phyloP scores from a whole-genome alignment of 345 rosid species.

The Camelina laxa region DNA sequence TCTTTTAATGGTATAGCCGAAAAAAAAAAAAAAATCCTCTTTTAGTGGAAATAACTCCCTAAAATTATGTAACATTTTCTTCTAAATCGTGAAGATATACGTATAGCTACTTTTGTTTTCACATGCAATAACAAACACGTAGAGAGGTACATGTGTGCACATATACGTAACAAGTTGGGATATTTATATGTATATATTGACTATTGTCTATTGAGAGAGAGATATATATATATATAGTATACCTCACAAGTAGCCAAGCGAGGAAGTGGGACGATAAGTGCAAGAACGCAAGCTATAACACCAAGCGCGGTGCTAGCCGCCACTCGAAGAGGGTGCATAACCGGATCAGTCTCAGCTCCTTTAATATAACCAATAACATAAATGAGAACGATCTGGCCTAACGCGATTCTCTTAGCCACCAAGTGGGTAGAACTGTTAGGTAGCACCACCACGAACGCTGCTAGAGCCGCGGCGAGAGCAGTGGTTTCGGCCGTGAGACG shows the following conservation, averaged over 20 bases:
- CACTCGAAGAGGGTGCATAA: slow-evolving; percentile 77
- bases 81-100: background rate
- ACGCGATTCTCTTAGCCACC: slow-evolving; percentile 72
- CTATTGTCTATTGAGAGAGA: background rate
- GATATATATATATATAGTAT: slow-evolving; percentile 16
- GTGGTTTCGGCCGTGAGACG: slow-evolving; percentile 56
- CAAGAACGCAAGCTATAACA: slow-evolving; percentile 69
- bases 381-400: slow-evolving; percentile 77
- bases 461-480: slow-evolving; percentile 64
- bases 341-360: slow-evolving; percentile 56
- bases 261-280: slow-evolving; percentile 76
- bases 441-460: slow-evolving; percentile 62
- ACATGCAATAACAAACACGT: slow-evolving; percentile 3
- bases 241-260: slow-evolving; percentile 77
- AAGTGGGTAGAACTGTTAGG: slow-evolving; percentile 61
- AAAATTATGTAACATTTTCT: slow-evolving; percentile 7
- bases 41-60: background rate
- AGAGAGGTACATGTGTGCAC: slow-evolving; percentile 8
- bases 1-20: too few species aligned
- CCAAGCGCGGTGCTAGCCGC: slow-evolving; percentile 84
- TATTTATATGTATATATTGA: background rate
- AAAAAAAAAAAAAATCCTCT: background rate
- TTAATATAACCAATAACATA: slow-evolving; percentile 66
- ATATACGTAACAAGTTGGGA: slow-evolving; percentile 11
- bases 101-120: slow-evolving; percentile 4